Base-by-base conservation (phyloP, 352 stramenopile species). In the Pythium monospermum region DNA sequence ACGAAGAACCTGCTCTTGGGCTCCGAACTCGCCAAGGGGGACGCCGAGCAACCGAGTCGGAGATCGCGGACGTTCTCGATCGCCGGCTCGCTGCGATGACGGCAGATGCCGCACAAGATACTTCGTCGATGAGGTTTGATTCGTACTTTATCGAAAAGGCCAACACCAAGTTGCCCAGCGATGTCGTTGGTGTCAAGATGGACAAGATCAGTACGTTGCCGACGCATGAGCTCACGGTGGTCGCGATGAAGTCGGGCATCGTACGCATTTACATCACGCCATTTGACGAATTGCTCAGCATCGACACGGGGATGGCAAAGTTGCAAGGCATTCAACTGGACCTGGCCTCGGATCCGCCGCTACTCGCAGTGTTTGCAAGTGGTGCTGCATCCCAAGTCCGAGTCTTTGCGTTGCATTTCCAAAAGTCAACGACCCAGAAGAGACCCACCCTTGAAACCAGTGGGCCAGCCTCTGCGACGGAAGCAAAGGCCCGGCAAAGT, bases 141-240 rank as follows among this genome's bases (percentile, higher is more conserved):
- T 51, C 53, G n/a, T 64, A 62, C 26, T 85, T 84, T 48, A 59
- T 87, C 0, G 64, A 81, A 25, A 48, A 47, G 35, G 54, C 43
- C 1, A 25, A 39, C 7, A 39, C 72, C 4, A 5, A 28, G 0
- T 30, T 61, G 13, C 23, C 42, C 3, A 40, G 51, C 2, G 25
- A 45, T 3, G 52, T 83, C 10, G 68, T 59, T 0, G 71, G 72
- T 21, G 51, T 87, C 32, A 68, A 72, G 32, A 73, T 87, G 49
- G 57, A 55, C 40, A 76, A 73, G 22, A 25, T 82, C 6, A 58
- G 49, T 2, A 18, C 15, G 22, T 16, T 45, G 2, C 61, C 53
- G 16, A 41, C 53, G 10, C 36, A 54, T 10, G 73, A 85, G 11
- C 41, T 87, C 6, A 28, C 78, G 19, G 69, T 64, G 4, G 19